These are phyloP conservation scores for Leishmania martiniquensis DNA, from an alignment of 208 protist species.

Conservation along the genomic window DNA sequence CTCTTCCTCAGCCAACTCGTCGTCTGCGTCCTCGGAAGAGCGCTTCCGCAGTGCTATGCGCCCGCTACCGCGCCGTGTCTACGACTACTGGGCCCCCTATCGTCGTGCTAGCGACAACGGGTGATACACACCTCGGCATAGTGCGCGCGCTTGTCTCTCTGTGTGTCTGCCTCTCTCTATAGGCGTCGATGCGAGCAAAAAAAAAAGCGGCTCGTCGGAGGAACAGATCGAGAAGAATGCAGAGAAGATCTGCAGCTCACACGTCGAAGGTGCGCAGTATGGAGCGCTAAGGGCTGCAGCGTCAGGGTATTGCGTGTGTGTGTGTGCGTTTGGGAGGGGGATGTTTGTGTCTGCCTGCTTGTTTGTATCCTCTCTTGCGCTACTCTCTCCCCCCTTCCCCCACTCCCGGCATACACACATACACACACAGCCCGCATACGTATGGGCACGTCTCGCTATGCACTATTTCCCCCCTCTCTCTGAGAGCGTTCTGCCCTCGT, in stretches of 20 bases:
- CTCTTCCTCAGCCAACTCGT: conserved; percentile 4
- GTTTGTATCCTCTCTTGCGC: not conserved
- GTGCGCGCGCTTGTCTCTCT: not conserved
- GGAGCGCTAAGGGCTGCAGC: not conserved
- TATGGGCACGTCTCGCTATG: not conserved
- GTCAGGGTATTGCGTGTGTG: not conserved
- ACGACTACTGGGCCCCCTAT: conserved; percentile 45
- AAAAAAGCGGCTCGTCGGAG: not conserved
- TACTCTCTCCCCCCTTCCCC: not conserved
- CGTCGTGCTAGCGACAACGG: not conserved
- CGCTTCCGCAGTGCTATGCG: not conserved
- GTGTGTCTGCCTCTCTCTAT: not conserved
- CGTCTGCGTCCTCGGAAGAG: conserved; percentile 14
- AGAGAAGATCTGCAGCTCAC: not conserved
- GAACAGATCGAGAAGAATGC: not conserved
- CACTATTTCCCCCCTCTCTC: too few relatives aligned
- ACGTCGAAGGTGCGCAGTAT: not conserved
- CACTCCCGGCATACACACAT: not conserved
- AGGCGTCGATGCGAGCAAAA: not conserved
- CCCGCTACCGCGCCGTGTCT: conserved; percentile 30
- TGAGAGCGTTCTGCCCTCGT: too few relatives aligned
- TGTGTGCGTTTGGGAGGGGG: too few relatives aligned
- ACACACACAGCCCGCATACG: too few relatives aligned
- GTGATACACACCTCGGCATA: not conserved
- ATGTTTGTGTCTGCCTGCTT: not conserved